Conservation (phyloP, 2,329 filamentous ascomycete genomes). For the Fusarium compactum region DNA sequence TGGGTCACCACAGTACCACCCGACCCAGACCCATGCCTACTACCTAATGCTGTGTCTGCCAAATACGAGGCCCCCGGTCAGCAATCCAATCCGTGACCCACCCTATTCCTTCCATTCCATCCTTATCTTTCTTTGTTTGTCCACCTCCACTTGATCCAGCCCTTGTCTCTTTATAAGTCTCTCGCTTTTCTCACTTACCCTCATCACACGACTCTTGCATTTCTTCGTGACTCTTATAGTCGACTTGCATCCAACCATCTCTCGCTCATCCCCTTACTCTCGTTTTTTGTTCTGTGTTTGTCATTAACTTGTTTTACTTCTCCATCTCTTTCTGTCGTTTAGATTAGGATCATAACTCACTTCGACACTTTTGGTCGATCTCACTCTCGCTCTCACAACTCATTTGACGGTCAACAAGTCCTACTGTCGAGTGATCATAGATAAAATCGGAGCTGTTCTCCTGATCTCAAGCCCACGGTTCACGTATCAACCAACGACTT, state of each 20-base stretch:
- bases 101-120: conserved; percentile 25
- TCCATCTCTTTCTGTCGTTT: conserved; percentile 14
- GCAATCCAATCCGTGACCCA: conserved; percentile 22
- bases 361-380: conserved; percentile 23
- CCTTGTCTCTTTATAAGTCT: conserved; percentile 40
- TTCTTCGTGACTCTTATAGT: conserved; percentile 28
- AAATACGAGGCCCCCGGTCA: conserved; percentile 32
- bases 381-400: conserved; percentile 35
- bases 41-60: background rate
- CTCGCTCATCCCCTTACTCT: background rate
- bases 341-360: conserved; percentile 13
- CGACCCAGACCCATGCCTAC: background rate
- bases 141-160: conserved; percentile 4
- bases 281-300: conserved; percentile 10
- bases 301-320: background rate
- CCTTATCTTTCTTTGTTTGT: conserved; percentile 22
- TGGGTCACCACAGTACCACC: background rate
- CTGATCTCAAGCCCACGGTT: conserved; percentile 13
- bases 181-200: conserved; percentile 6
- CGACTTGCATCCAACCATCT: background rate
- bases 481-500: conserved; percentile 12
- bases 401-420: conserved; percentile 23
- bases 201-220: conserved; percentile 20
- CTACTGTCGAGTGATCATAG: conserved; percentile 3
- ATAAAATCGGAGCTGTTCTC: conserved; percentile 4